phyloP scores from a whole-genome alignment of 2,329 filamentous ascomycete species.

The Corniculantispora saksenae region DNA sequence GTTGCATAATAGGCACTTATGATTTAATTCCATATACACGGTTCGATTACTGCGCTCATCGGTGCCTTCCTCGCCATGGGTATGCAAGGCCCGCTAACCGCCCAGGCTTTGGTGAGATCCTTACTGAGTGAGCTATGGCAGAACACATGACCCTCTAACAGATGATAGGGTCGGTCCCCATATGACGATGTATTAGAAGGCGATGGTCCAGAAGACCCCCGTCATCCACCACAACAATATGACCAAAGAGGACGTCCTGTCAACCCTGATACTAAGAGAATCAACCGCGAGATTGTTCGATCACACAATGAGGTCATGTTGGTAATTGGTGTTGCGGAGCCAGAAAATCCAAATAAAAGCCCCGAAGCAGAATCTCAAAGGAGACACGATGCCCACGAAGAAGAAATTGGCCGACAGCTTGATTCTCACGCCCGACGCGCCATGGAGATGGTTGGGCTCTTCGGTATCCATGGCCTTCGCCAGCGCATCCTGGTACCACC shows the following conservation, averaged over 20 bases:
- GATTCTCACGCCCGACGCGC: conserved; percentile 34
- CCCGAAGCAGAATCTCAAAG: conserved; percentile 43
- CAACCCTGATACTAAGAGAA: conserved; percentile 54
- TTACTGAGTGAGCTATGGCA: background rate
- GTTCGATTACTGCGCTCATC: background rate
- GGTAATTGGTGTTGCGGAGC: conserved; percentile 62
- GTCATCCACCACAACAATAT: conserved; percentile 47
- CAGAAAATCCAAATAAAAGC: conserved; percentile 47
- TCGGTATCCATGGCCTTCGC: conserved; percentile 54
- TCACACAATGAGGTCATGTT: conserved; percentile 66
- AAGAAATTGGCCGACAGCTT: conserved; percentile 44
- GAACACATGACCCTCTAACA: conserved; percentile 11
- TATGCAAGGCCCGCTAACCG: conserved; percentile 56
- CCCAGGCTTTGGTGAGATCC: conserved; percentile 53
- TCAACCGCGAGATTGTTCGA: conserved; percentile 59
- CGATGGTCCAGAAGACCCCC: conserved; percentile 34
- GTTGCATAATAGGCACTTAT: background rate
- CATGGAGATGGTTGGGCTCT: conserved; percentile 46
- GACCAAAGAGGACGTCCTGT: conserved; percentile 58
- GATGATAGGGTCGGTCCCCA: conserved; percentile 55
- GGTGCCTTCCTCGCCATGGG: conserved; percentile 42
- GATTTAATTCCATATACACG: background rate
- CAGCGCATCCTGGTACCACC: conserved; percentile 53
- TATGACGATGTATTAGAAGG: conserved; percentile 59
- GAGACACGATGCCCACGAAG: conserved; percentile 50